Conservation (phyloP, 495 filamentous ascomycete genomes). For the Cladorrhinum samala region DNA sequence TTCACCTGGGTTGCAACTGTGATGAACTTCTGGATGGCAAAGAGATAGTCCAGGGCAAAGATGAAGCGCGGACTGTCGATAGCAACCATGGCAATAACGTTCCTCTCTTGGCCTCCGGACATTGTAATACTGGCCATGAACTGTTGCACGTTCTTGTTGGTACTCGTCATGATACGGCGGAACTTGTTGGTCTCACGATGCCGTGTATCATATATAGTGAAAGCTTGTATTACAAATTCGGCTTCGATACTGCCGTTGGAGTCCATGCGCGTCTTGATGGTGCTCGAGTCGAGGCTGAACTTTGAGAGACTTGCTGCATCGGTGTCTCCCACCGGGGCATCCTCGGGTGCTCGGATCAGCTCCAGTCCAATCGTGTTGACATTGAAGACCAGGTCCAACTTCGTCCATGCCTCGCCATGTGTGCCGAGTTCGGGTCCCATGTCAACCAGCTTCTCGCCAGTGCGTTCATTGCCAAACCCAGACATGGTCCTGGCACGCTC, state of each 20-base stretch:
- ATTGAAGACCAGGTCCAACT: constrained; percentile 88
- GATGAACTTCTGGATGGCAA: constrained; percentile 78
- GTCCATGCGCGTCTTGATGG: constrained; percentile 88
- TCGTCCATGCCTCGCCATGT: constrained; percentile 73
- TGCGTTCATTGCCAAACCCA: constrained; percentile 33
- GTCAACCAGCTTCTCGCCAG: constrained; percentile 43
- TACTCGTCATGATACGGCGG: constrained; percentile 94
- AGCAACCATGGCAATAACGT: constrained; percentile 86
- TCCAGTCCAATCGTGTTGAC: constrained; percentile 82
- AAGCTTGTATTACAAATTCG: constrained; percentile 87
- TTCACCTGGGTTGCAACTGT: constrained; percentile 58
- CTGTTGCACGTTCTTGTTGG: constrained; percentile 88
- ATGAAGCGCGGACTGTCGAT: constrained; percentile 94
- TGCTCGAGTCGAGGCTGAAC: constrained; percentile 88
- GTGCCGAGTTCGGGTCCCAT: constrained; percentile 60
- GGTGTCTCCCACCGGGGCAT: constrained; percentile 67
- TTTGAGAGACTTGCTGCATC: constrained; percentile 81
- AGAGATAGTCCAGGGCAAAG: constrained; percentile 89
- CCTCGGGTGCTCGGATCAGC: constrained; percentile 68
- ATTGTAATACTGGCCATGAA: constrained; percentile 97
- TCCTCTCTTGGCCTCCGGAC: constrained; percentile 75
- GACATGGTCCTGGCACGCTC: constrained; percentile 43
- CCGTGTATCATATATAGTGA: constrained; percentile 89
- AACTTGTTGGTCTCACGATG: constrained; percentile 86
- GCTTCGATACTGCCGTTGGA: constrained; percentile 89